phyloP scores from a whole-genome alignment of 768 basidiomycete species.

The Xerocomus potaroensis region DNA sequence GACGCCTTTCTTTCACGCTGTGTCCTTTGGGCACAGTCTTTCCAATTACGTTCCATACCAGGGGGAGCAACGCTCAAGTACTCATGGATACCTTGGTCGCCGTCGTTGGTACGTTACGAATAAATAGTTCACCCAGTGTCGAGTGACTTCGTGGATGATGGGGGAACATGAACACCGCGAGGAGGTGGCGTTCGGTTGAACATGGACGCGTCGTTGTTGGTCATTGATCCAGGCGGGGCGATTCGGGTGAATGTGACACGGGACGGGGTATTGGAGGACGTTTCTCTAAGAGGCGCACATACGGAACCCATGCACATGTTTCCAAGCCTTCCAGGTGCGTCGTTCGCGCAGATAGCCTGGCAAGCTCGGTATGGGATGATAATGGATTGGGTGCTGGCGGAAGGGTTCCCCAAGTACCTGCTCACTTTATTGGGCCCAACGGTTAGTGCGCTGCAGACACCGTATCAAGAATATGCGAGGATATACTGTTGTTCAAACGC shows the following conservation, averaged over 20 bases:
- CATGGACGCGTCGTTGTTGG: constrained; percentile 77
- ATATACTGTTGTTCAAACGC: not conserved
- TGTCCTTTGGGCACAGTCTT: no score
- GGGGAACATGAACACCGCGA: no score
- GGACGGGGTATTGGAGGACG: constrained; percentile 64
- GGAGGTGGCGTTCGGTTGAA: no score
- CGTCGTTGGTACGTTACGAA: no score
- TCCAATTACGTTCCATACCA: no score
- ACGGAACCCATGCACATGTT: constrained; percentile 77
- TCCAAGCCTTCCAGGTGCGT: constrained; percentile 87
- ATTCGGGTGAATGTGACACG: constrained; percentile 59
- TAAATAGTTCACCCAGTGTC: no score
- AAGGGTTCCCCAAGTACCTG: constrained; percentile 51
- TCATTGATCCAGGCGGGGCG: constrained; percentile 78
- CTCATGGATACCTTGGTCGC: no score
- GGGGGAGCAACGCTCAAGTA: no score
- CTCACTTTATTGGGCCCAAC: constrained; percentile 66
- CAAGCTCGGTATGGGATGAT: constrained; percentile 86
- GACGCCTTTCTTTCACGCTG: no score
- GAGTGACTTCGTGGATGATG: no score
- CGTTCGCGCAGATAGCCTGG: constrained; percentile 35
- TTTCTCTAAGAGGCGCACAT: constrained; percentile 85
- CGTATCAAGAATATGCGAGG: constrained; percentile 79
- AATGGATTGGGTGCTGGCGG: constrained; percentile 88
- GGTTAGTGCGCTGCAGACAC: constrained; percentile 53